Conservation (phyloP, 352 stramenopile genomes). For the Saprolegnia diclina region DNA sequence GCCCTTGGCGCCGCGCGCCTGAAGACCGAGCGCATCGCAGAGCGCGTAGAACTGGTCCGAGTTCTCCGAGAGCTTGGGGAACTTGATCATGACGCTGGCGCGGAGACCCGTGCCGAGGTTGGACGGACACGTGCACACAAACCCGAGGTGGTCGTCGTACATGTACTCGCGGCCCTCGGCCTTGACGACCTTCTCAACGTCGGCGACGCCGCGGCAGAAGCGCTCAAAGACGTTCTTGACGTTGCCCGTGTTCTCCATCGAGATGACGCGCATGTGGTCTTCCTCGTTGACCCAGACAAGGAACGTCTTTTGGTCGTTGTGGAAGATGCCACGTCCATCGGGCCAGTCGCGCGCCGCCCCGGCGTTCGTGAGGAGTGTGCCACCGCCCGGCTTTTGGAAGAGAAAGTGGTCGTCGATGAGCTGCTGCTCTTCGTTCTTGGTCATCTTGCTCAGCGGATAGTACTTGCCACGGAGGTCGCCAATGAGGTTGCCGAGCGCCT, state of each 20-base stretch:
- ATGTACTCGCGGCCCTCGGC: slow-evolving; percentile 63
- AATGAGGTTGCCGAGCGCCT: slow-evolving; percentile 61
- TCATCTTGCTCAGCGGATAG: slow-evolving; percentile 74
- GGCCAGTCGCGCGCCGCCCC: slow-evolving; percentile 83
- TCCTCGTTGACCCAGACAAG: slow-evolving; percentile 78
- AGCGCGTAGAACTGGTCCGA: slow-evolving; percentile 70
- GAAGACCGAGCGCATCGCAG: slow-evolving; percentile 41
- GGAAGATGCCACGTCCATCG: slow-evolving; percentile 80
- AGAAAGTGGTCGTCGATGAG: slow-evolving; percentile 84
- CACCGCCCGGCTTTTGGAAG: slow-evolving; percentile 84
- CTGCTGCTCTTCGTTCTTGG: slow-evolving; percentile 77
- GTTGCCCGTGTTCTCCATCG: slow-evolving; percentile 75
- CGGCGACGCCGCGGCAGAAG: slow-evolving; percentile 56
- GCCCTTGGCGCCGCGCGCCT: slow-evolving; percentile 71
- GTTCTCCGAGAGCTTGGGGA: slow-evolving; percentile 68
- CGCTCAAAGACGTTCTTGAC: slow-evolving; percentile 82
- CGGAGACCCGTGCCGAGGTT: slow-evolving; percentile 83
- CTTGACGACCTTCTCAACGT: slow-evolving; percentile 53
- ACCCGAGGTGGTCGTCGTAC: slow-evolving; percentile 85
- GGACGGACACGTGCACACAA: slow-evolving; percentile 80
- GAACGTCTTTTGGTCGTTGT: slow-evolving; percentile 82
- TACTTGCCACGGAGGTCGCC: slow-evolving; percentile 74
- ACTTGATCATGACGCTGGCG: slow-evolving; percentile 81
- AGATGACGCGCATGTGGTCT: slow-evolving; percentile 76
- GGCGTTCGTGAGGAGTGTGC: slow-evolving; percentile 61